These are phyloP conservation scores for Trametes pubescens DNA, from an alignment of 1,284 basidiomycete genomes.

Conservation along the genomic window DNA sequence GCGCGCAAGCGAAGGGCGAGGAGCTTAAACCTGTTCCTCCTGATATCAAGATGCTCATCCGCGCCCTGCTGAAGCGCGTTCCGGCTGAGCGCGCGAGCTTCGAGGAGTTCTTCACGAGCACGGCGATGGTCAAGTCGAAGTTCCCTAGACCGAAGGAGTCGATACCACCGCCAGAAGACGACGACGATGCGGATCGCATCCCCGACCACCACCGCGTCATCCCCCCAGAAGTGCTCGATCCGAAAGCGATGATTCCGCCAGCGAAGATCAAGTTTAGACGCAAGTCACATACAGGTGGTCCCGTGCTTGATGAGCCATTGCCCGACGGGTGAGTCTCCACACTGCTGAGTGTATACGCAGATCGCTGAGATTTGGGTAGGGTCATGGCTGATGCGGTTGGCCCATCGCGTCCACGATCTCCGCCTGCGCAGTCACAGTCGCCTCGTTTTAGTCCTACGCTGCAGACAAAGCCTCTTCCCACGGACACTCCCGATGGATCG, in stretches of 20 bases:
- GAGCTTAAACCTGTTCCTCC: conserved; percentile 68
- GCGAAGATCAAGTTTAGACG: conserved; percentile 78
- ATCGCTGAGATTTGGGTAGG: conserved; percentile 6
- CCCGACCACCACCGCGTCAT: conserved; percentile 74
- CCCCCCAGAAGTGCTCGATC: conserved; percentile 79
- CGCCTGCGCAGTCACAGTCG: conserved; percentile 17
- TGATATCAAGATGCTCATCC: conserved; percentile 92
- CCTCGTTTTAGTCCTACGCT: conserved; percentile 27
- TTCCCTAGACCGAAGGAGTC: conserved; percentile 56
- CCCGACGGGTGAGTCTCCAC: conserved; percentile 20
- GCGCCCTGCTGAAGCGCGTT: conserved; percentile 82
- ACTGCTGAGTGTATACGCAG: no score
- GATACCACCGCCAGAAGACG: conserved; percentile 40
- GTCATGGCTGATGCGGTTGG: conserved; percentile 18
- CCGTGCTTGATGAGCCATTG: conserved; percentile 14
- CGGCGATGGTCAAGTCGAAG: conserved; percentile 84
- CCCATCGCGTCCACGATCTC: conserved; percentile 25
- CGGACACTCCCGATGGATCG: conserved; percentile 51
- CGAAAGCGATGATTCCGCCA: conserved; percentile 79
- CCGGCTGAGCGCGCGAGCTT: conserved; percentile 90
- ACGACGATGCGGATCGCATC: conserved; percentile 47
- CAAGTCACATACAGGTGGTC: conserved; percentile 28
- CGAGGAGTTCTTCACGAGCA: conserved; percentile 90
- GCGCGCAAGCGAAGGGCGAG: conserved; percentile 51
- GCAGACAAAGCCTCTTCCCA: conserved; percentile 51